phyloP scores from a whole-genome alignment of 1,139 yeast genomes.

The Kazachstania sp. region DNA sequence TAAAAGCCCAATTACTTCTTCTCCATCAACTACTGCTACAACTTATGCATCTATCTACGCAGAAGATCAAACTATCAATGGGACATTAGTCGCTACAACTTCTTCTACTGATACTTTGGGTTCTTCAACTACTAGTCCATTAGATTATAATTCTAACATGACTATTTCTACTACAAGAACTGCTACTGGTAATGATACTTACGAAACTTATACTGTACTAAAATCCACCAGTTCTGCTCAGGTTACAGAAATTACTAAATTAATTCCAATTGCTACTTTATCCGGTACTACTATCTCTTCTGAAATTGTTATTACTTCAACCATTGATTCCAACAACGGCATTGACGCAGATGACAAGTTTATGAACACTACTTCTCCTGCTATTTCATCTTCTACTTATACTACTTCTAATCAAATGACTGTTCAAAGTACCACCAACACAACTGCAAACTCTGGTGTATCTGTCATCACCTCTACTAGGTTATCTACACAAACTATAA shows the following conservation, averaged over 20 bases:
- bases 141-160: background rate
- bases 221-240: constrained; percentile 10
- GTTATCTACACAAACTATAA: background rate
- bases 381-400: background rate
- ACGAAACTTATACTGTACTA: constrained; percentile 4
- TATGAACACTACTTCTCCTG: background rate
- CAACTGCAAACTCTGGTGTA: background rate
- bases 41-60: background rate
- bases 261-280: constrained; percentile 7
- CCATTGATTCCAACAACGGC: background rate
- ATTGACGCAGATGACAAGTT: background rate
- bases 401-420: background rate
- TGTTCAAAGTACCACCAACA: background rate
- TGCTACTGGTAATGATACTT: constrained; percentile 4
- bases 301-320: background rate
- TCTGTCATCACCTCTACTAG: background rate
- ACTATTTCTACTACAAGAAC: background rate
- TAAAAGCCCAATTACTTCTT: background rate
- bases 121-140: background rate
- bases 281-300: constrained; percentile 3
- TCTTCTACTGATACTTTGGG: background rate
- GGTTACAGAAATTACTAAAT: constrained; percentile 12
- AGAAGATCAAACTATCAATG: background rate
- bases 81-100: background rate
- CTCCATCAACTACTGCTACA: background rate